Evolutionary conservation across 805 yeast species (phyloP).

Genomic region (Brettanomyces nanus): DNA sequence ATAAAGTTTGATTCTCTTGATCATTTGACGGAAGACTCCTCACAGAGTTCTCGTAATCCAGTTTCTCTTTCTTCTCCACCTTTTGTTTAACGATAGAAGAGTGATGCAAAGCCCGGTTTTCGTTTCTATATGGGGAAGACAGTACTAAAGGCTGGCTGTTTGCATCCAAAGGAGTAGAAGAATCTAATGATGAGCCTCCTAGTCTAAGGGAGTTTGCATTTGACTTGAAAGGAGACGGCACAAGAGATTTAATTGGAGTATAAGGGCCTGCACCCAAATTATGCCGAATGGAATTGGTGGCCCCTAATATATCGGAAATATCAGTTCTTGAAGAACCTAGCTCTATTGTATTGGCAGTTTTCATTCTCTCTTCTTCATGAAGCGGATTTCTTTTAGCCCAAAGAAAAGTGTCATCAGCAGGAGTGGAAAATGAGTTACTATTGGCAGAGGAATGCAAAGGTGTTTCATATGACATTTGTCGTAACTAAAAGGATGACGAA

Average conservation of each 20-base stretch:
- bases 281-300: conserved; percentile 2
- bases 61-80: conserved; percentile 5
- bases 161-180: conserved; percentile 1
- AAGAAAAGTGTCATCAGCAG: conserved; percentile 22
- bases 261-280: conserved; percentile 12
- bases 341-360: conserved; percentile 4
- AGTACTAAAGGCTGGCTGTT: not conserved
- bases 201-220: not conserved
- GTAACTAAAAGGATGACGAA: too few relatives aligned
- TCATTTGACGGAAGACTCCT: not conserved
- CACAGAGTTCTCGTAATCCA: conserved; percentile 1
- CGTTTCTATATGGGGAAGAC: not conserved
- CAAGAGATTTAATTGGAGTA: conserved; percentile 26
- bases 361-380: conserved; percentile 2
- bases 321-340: not conserved
- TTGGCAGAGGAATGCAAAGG: not conserved
- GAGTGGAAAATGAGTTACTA: conserved; percentile 14
- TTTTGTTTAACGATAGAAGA: conserved; percentile 12
- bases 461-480: conserved; percentile 1
- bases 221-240: conserved; percentile 26
- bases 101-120: not conserved
- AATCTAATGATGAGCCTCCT: not conserved
- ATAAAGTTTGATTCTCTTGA: not conserved
- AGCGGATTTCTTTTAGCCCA: conserved; percentile 12
- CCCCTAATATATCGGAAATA: conserved; percentile 2